Evolutionary conservation across 495 filamentous ascomycete genomes (phyloP).

Genomic region (Penicillium steckii): DNA sequence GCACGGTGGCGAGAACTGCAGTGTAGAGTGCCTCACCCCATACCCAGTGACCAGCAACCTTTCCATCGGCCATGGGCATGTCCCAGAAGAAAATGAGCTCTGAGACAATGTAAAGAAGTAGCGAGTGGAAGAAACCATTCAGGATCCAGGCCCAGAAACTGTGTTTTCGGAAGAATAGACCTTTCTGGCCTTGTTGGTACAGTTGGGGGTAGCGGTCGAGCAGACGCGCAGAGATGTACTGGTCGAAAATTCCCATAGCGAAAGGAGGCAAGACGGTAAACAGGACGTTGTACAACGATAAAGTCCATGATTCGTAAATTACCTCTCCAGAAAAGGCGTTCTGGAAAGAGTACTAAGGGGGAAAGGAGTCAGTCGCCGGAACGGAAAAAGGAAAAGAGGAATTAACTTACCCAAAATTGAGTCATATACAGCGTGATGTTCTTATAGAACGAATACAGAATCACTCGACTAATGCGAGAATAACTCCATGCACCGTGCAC

Average conservation of each 20-base stretch:
- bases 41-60: conserved; percentile 89
- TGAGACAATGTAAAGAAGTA: conserved; percentile 83
- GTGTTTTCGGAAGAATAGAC: conserved; percentile 86
- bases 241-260: conserved; percentile 95
- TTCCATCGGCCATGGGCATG: conserved; percentile 70
- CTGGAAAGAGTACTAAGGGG: conserved; percentile 88
- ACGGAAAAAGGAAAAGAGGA: background rate
- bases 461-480: conserved; percentile 92
- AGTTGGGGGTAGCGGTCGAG: conserved; percentile 96
- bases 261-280: conserved; percentile 95
- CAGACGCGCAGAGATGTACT: conserved; percentile 95
- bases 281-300: conserved; percentile 99
- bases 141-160: conserved; percentile 90
- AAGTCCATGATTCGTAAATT: conserved; percentile 98
- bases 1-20: conserved; percentile 83
- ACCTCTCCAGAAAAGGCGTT: conserved; percentile 97
- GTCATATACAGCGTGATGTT: conserved; percentile 99
- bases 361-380: conserved; percentile 29
- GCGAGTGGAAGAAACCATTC: conserved; percentile 94
- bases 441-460: conserved; percentile 99
- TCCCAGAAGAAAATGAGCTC: conserved; percentile 79
- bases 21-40: conserved; percentile 95
- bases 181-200: conserved; percentile 89
- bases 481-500: conserved; percentile 99
- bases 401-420: conserved; percentile 84